These are phyloP conservation scores for Tolypocladium ovalisporum DNA, from an alignment of 2,329 filamentous ascomycete species.

Conservation along the genomic window DNA sequence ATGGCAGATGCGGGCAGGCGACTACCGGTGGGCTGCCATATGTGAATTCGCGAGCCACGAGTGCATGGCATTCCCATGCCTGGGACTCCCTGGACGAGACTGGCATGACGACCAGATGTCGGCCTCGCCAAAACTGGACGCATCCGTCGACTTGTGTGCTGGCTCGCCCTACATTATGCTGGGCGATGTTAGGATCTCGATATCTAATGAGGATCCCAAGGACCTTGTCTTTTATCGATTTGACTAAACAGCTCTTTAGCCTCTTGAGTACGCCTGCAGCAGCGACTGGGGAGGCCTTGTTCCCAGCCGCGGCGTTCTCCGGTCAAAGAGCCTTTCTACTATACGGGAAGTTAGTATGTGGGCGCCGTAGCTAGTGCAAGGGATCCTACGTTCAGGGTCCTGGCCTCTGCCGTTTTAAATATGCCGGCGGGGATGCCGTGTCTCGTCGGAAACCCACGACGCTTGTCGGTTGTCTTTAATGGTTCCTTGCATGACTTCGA, in stretches of 20 bases:
- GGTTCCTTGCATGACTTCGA: too few relatives aligned
- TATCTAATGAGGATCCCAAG: background rate
- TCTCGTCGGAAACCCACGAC: background rate
- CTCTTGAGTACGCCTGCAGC: background rate
- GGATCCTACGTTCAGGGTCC: background rate
- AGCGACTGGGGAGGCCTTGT: background rate
- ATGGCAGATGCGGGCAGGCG: too few relatives aligned
- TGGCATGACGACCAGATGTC: too few relatives aligned
- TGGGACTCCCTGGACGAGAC: too few relatives aligned
- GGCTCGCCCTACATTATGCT: too few relatives aligned
- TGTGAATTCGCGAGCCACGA: too few relatives aligned
- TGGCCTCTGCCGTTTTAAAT: background rate
- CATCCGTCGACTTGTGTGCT: too few relatives aligned
- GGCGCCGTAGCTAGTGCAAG: background rate
- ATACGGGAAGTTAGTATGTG: background rate
- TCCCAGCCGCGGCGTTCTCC: background rate
- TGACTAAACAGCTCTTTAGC: background rate
- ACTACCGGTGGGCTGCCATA: too few relatives aligned
- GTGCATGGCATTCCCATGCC: too few relatives aligned
- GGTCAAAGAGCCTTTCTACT: background rate
- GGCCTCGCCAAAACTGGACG: too few relatives aligned
- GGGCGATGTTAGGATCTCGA: background rate
- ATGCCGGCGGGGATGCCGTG: background rate
- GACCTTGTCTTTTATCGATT: background rate
- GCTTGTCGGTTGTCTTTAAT: background rate